These are phyloP conservation scores for Thermoascus crustaceus DNA, from an alignment of 2,329 filamentous ascomycete species.

Conservation along the genomic window DNA sequence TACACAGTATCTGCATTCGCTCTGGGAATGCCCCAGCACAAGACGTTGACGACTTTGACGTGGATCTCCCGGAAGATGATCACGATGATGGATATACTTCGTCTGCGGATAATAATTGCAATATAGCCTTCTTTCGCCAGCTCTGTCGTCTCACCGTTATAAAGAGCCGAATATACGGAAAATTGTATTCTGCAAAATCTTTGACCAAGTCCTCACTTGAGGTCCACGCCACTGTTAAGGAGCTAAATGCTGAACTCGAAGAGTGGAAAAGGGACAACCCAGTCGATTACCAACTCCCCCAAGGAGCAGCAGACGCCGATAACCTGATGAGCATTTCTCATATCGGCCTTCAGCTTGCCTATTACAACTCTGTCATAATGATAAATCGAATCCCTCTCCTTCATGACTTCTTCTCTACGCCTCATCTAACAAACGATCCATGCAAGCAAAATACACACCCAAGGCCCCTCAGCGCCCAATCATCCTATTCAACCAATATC, in stretches of 20 bases:
- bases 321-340: slow-evolving; percentile 83
- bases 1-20: slow-evolving; percentile 51
- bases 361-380: slow-evolving; percentile 92
- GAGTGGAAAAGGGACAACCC: slow-evolving; percentile 88
- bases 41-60: slow-evolving; percentile 77
- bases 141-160: slow-evolving; percentile 86
- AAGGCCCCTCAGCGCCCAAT: slow-evolving; percentile 38
- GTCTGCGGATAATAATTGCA: slow-evolving; percentile 74
- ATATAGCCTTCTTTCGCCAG: slow-evolving; percentile 85
- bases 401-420: slow-evolving; percentile 81
- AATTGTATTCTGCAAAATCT: slow-evolving; percentile 79
- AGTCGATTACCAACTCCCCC: slow-evolving; percentile 77
- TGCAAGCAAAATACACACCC: too few relatives aligned
- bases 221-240: slow-evolving; percentile 80
- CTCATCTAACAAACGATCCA: slow-evolving; percentile 75
- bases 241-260: slow-evolving; percentile 76
- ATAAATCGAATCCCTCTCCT: slow-evolving; percentile 95
- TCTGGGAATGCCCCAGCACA: slow-evolving; percentile 60
- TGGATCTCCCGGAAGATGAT: slow-evolving; percentile 78
- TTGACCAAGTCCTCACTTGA: slow-evolving; percentile 80
- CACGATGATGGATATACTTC: slow-evolving; percentile 79
- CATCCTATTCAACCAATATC: slow-evolving; percentile 78
- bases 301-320: slow-evolving; percentile 79
- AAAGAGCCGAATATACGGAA: slow-evolving; percentile 83
- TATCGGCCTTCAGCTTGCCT: slow-evolving; percentile 83